phyloP scores from a whole-genome alignment of 129 eudicot species.

The Tagetes erecta region DNA sequence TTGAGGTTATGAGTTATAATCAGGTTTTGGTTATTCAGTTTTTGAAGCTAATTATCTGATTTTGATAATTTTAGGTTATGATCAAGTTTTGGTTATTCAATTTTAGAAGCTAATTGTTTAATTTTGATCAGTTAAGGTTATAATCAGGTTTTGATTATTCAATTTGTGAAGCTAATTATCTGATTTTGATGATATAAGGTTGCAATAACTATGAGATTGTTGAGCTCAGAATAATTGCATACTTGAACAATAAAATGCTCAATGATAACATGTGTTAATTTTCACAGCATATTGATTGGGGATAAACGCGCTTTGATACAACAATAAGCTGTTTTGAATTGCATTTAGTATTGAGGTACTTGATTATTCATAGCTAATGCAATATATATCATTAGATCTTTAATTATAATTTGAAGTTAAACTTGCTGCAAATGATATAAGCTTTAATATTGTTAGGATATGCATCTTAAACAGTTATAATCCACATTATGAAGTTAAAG shows the following conservation, averaged over 20 bases:
- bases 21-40: background rate
- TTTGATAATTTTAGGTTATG: background rate
- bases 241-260: background rate
- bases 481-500: background rate
- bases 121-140: background rate
- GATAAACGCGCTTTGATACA: background rate
- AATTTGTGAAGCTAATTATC: background rate
- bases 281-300: background rate
- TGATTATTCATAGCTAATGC: background rate
- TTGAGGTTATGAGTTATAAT: background rate
- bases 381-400: background rate
- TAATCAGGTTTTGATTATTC: background rate
- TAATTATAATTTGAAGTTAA: too few species aligned
- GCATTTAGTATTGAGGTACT: background rate
- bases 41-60: background rate
- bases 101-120: too few species aligned
- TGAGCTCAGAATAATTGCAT: background rate
- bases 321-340: conserved; percentile 1
- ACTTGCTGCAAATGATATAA: background rate
- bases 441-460: background rate
- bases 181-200: background rate
- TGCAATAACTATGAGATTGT: background rate
- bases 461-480: background rate
- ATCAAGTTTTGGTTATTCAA: background rate
- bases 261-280: background rate